A percentile compares a stretch with the other conserved stretches of the same genome.
These are phyloP conservation scores for Lenzites betulinus DNA, from an alignment of 768 basidiomycete species.

Conservation along the genomic window DNA sequence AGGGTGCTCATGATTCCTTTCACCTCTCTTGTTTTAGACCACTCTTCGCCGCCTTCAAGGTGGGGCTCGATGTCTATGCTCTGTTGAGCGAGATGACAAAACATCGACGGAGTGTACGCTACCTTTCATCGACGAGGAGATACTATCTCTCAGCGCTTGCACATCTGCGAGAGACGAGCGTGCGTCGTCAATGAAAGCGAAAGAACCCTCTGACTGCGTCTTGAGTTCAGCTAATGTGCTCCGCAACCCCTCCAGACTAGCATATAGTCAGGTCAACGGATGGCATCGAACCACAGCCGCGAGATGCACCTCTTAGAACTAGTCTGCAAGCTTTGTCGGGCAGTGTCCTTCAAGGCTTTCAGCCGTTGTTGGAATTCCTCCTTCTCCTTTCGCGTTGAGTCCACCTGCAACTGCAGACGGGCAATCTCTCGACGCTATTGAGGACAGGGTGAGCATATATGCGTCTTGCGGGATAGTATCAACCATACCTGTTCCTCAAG, in stretches of 20 bases:
- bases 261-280: constrained; percentile 3
- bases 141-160: constrained; percentile 21
- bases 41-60: constrained; percentile 23
- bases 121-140: constrained; percentile 24
- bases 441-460: constrained; percentile 11
- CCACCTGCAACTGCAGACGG: constrained; percentile 26
- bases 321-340: constrained; percentile 26
- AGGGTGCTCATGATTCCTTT: constrained; percentile 22
- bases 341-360: constrained; percentile 27
- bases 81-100: background rate
- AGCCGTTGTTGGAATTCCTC: constrained; percentile 28
- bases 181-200: constrained; percentile 21
- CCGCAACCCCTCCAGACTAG: constrained; percentile 25
- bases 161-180: constrained; percentile 26
- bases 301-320: constrained; percentile 25
- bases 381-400: constrained; percentile 24
- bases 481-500: constrained; percentile 28
- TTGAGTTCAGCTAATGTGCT: constrained; percentile 24
- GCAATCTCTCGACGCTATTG: constrained; percentile 28
- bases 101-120: background rate
- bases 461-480: background rate
- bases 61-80: constrained; percentile 26
- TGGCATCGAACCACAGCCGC: background rate
- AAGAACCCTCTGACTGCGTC: constrained; percentile 25
- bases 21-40: constrained; percentile 15